Conservation (phyloP, 2,329 filamentous ascomycete species). For the Aspergillus hortae region DNA sequence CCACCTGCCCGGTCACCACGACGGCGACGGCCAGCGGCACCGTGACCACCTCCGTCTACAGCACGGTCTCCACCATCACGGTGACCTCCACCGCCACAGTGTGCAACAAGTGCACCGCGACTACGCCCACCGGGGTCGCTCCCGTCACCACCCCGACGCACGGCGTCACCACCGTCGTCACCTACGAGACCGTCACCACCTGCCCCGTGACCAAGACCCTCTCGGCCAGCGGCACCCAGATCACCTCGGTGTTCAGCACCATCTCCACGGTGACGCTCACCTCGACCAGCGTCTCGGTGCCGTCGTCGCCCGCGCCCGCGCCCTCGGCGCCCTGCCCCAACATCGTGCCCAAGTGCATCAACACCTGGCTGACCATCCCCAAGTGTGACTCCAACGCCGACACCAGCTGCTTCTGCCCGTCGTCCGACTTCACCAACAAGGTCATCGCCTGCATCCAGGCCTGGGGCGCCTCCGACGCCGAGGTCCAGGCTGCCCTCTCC, state of each 20-base stretch:
- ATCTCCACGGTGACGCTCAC: slow-evolving; percentile 45
- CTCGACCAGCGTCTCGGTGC: slow-evolving; percentile 17
- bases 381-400: slow-evolving; percentile 83
- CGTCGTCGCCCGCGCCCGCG: slow-evolving; percentile 27
- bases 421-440: slow-evolving; percentile 68
- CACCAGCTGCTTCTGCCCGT: slow-evolving; percentile 79
- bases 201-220: slow-evolving; percentile 31
- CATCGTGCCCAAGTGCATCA: slow-evolving; percentile 82
- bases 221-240: slow-evolving; percentile 48
- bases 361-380: slow-evolving; percentile 75
- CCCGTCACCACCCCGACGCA: slow-evolving; percentile 4
- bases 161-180: slow-evolving; percentile 10
- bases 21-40: slow-evolving; percentile 44
- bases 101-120: slow-evolving; percentile 18
- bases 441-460: slow-evolving; percentile 79
- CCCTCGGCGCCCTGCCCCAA: slow-evolving; percentile 52
- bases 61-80: slow-evolving; percentile 53
- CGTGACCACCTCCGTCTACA: slow-evolving; percentile 51
- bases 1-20: slow-evolving; percentile 28
- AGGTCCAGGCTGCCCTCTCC: slow-evolving; percentile 67
- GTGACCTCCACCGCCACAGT: slow-evolving; percentile 26
- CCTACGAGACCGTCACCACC: slow-evolving; percentile 29
- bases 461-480: slow-evolving; percentile 63
- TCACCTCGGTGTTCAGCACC: slow-evolving; percentile 54
- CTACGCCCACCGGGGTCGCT: slow-evolving; percentile 4